Base-by-base conservation (phyloP, 1,284 basidiomycete genomes). In the Xanthoconium separans region DNA sequence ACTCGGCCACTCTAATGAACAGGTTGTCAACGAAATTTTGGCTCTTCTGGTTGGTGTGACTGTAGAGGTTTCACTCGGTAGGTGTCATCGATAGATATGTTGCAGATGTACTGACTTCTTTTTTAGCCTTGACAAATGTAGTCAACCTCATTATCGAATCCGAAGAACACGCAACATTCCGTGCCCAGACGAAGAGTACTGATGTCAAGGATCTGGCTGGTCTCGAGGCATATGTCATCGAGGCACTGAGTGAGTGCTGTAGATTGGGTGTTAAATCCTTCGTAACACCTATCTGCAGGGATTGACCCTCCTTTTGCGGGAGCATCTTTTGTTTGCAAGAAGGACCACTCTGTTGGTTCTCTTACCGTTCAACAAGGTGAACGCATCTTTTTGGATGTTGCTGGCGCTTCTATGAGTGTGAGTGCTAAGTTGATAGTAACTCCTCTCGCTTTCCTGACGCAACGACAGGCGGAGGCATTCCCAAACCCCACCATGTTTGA, bases 21-120 rank as follows among this genome's bases (percentile, higher is more conserved):
- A 85, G 51, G 71, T 87, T 15, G 78, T 84, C 10, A 89, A 89
- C 63, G 80, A 80, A 30, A 74, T 91, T 41, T 68, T 92, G 33
- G 87, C 88, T n/a, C 69, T 92, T 30, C 73, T 90, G 70, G 79
- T 91, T 50, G 80, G 81, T 22, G 73, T 81, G 4, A 82, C 84
- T 6, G 83, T 85, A 12, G 88, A 91, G 70, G 67, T 91, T 40
- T 81, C 85, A 15, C 76, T 91, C 55, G 79, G 87, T 83, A 61
- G 34, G 79, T 41, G 22, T 40, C 13, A 44, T 47, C 24, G n/a
- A 47, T 41, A 10, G 41, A 13, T 34, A 31, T 3, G 6, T 27
- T 8, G 27, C 43, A 16, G 9, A 30, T 44, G 20, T 16, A 40
- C 51, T 61, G 27, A 58, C 33, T 37, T 43, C 34, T 36, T 48